Percentiles rank a stretch among this genome's conserved stretches.
Conservation (phyloP, 2,329 filamentous ascomycete species). For the Pestalotiopsis sp. region DNA sequence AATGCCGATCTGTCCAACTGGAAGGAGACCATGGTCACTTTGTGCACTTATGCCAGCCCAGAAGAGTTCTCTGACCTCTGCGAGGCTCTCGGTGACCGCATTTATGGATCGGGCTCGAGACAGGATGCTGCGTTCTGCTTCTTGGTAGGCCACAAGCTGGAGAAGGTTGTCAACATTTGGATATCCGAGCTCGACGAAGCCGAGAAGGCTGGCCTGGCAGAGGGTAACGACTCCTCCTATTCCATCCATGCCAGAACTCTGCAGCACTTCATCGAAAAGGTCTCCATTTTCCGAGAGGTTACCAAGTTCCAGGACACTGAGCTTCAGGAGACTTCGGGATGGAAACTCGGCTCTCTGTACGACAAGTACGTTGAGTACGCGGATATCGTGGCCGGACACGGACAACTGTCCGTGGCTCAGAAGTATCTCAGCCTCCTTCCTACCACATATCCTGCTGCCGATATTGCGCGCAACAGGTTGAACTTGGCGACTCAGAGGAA, state of each 20-base stretch:
- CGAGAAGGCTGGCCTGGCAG: constrained; percentile 74
- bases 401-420: constrained; percentile 82
- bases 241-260: constrained; percentile 87
- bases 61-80: constrained; percentile 93
- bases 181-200: constrained; percentile 84
- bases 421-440: constrained; percentile 91
- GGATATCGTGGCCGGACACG: constrained; percentile 89
- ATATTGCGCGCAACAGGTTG: constrained; percentile 83
- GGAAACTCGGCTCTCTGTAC: constrained; percentile 88
- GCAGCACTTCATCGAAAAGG: constrained; percentile 96
- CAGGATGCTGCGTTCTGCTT: constrained; percentile 98
- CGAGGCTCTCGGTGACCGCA: constrained; percentile 89
- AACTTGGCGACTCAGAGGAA: constrained; percentile 75
- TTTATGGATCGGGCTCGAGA: constrained; percentile 75
- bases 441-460: constrained; percentile 79
- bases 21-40: constrained; percentile 95
- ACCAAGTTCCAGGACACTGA: constrained; percentile 88
- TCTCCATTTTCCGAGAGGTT: constrained; percentile 92
- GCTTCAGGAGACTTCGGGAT: constrained; percentile 70
- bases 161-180: constrained; percentile 97
- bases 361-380: constrained; percentile 97
- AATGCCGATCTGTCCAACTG: constrained; percentile 91
- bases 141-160: constrained; percentile 90
- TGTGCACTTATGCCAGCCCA: constrained; percentile 94
- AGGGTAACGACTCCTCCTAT: constrained; percentile 77